Base-by-base conservation (phyloP, 768 basidiomycete species). In the Leccinum disarticulatum region DNA sequence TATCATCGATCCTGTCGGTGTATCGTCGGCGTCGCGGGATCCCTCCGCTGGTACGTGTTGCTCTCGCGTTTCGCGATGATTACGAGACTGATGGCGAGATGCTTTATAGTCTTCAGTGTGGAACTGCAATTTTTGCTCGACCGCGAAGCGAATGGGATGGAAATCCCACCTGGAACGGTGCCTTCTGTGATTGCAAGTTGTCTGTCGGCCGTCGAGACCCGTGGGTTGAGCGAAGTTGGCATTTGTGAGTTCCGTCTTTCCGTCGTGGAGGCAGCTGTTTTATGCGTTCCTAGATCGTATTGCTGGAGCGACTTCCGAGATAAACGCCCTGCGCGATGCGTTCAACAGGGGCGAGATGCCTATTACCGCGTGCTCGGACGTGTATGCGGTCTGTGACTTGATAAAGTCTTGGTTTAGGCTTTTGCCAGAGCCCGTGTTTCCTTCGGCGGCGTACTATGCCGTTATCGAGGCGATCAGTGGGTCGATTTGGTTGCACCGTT, bases 341-440 rank as follows among this genome's bases (percentile, higher is more conserved):
- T 87, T 91, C 73, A 91, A 93, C 73, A 77, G 83, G 84, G 85
- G 87, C 58, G 83, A 87, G 66, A 80, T 77, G 66, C 88, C 88
- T 1, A 80, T 88, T 66, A 74, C 81, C 36, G 70, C 77, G 36
- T 77, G 72, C 27, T 85, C 85, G 1, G 93, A 95, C 66, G 87
- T 94, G 47, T 87, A 93, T 71, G 89, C 90, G 35, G 83, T 94
- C 38, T 86, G 91, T 60, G 93, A 93, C 68, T 75, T 90, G 60
- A 81, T 95, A 69, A 93, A 93, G 76, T 83, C 87, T 0, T 94
- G 90, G 90, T 88, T 94, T 79, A 84, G 93, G 35, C 77, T 88
- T 13, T 77, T 95, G 15, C 92, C 93, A 11, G 89, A 90, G 61
- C 86, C 91, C 10, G 75, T 93, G 36, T 88, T 95, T 73, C 90